Percentiles rank a stretch among this genome's conserved stretches.
These are phyloP conservation scores for Arthrobotrys pseudoclavata DNA, from an alignment of 2,329 filamentous ascomycete species.

Conservation along the genomic window DNA sequence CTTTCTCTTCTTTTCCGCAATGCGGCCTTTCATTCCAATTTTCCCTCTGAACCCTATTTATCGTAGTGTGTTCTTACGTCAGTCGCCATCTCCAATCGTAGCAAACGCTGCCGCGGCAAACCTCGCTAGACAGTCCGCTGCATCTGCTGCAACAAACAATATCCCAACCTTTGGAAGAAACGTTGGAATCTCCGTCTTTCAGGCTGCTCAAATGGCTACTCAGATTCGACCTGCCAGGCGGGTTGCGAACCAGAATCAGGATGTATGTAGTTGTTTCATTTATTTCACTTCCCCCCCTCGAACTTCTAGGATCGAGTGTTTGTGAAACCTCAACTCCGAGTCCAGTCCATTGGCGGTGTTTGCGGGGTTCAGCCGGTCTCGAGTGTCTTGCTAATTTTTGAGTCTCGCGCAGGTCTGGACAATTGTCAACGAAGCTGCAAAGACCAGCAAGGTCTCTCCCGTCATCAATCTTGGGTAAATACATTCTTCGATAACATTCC, in stretches of 20 bases:
- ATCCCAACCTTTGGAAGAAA: slow-evolving; percentile 42
- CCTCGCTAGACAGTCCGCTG: slow-evolving; percentile 31
- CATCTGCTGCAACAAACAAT: slow-evolving; percentile 34
- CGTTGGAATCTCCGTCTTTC: slow-evolving; percentile 52
- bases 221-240: slow-evolving; percentile 68
- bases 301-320: not conserved
- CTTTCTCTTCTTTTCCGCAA: slow-evolving; percentile 34
- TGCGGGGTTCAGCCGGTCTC: slow-evolving; percentile 18
- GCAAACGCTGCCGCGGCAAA: slow-evolving; percentile 55
- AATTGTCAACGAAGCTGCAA: slow-evolving; percentile 77
- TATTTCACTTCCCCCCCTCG: not conserved
- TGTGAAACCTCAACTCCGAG: not conserved
- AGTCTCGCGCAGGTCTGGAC: slow-evolving; percentile 67
- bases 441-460: slow-evolving; percentile 74
- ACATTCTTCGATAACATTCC: slow-evolving; percentile 16
- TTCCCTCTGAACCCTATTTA: slow-evolving; percentile 53
- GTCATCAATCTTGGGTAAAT: slow-evolving; percentile 78
- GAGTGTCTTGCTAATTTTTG: slow-evolving; percentile 3
- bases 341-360: not conserved
- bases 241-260: slow-evolving; percentile 70
- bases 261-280: slow-evolving; percentile 68
- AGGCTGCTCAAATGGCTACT: slow-evolving; percentile 53
- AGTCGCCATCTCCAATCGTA: slow-evolving; percentile 53
- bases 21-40: slow-evolving; percentile 57
- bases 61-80: slow-evolving; percentile 56